Conservation (phyloP, 805 yeast species). For the Martiniozyma abietophila region DNA sequence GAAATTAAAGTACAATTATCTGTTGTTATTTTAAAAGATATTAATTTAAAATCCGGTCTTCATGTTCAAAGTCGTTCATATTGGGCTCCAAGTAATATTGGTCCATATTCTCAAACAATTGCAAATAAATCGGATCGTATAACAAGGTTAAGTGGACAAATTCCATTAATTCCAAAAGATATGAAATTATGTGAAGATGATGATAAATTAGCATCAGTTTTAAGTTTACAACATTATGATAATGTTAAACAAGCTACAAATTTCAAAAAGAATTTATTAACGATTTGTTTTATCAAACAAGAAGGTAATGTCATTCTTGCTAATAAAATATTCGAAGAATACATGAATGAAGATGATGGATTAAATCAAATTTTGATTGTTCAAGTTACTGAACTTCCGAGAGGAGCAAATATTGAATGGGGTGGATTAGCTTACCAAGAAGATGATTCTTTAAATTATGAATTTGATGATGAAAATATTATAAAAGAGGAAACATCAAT, state of each 20-base stretch:
- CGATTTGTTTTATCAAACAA: slow-evolving; percentile 48
- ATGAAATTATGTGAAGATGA: slow-evolving; percentile 41
- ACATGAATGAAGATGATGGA: slow-evolving; percentile 19
- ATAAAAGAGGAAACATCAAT: slow-evolving; percentile 16
- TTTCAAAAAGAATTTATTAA: slow-evolving; percentile 34
- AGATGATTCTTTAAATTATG: slow-evolving; percentile 32
- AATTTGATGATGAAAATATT: slow-evolving; percentile 27
- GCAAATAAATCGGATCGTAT: slow-evolving; percentile 38
- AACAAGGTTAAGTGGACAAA: slow-evolving; percentile 79
- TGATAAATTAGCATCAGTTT: slow-evolving; percentile 28
- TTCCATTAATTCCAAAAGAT: slow-evolving; percentile 66
- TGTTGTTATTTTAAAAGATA: slow-evolving; percentile 35
- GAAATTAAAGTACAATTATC: slow-evolving; percentile 46
- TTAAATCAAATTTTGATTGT: slow-evolving; percentile 37
- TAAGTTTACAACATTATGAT: slow-evolving; percentile 69
- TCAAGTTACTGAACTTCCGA: slow-evolving; percentile 51
- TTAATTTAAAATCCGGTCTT: slow-evolving; percentile 48
- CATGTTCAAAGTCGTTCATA: slow-evolving; percentile 90
- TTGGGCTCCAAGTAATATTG: slow-evolving; percentile 98
- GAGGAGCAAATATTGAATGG: slow-evolving; percentile 64
- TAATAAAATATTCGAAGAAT: slow-evolving; percentile 36
- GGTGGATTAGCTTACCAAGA: slow-evolving; percentile 48
- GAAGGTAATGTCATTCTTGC: slow-evolving; percentile 24
- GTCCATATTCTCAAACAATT: slow-evolving; percentile 90
- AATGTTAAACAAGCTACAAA: slow-evolving; percentile 50